Conservation (phyloP, 2,329 filamentous ascomycete genomes). For the Ophiostoma montium region DNA sequence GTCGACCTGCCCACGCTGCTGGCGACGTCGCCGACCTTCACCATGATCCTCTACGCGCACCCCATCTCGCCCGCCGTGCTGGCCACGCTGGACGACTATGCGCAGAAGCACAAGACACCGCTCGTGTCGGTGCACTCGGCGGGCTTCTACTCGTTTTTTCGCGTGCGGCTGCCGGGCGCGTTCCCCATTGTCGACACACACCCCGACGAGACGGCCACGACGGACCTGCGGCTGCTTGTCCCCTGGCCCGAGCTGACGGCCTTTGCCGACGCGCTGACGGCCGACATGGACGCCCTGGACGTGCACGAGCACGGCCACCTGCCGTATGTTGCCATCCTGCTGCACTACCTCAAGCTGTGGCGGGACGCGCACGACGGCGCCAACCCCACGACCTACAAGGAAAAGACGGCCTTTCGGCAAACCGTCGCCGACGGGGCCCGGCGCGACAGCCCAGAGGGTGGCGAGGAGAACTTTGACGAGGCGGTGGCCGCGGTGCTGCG, state of each 20-base stretch:
- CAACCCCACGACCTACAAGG: conserved; percentile 60
- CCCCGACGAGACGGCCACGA: conserved; percentile 70
- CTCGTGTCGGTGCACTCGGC: conserved; percentile 74
- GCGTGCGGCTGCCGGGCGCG: conserved; percentile 58
- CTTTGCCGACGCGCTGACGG: conserved; percentile 53
- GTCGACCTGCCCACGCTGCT: conserved; percentile 22
- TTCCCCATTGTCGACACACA: conserved; percentile 95
- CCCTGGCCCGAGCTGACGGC: conserved; percentile 73
- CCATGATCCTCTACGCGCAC: conserved; percentile 40
- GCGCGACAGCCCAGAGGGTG: conserved; percentile 63
- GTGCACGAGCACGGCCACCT: conserved; percentile 82
- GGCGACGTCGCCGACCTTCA: conserved; percentile 29
- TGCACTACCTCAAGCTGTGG: conserved; percentile 76
- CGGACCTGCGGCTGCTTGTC: conserved; percentile 68
- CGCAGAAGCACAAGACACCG: conserved; percentile 47
- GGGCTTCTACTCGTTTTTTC: conserved; percentile 85
- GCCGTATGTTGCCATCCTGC: conserved; percentile 69
- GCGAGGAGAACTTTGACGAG: conserved; percentile 95
- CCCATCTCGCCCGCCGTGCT: conserved; percentile 33
- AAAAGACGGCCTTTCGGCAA: conserved; percentile 72
- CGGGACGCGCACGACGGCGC: conserved; percentile 53
- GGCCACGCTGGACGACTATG: conserved; percentile 31
- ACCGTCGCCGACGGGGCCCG: conserved; percentile 54
- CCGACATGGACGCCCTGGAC: conserved; percentile 53
- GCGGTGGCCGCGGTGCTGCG: conserved; percentile 79